Base-by-base conservation (phyloP, 257 asterid genomes). In the Solanum peruvianum region DNA sequence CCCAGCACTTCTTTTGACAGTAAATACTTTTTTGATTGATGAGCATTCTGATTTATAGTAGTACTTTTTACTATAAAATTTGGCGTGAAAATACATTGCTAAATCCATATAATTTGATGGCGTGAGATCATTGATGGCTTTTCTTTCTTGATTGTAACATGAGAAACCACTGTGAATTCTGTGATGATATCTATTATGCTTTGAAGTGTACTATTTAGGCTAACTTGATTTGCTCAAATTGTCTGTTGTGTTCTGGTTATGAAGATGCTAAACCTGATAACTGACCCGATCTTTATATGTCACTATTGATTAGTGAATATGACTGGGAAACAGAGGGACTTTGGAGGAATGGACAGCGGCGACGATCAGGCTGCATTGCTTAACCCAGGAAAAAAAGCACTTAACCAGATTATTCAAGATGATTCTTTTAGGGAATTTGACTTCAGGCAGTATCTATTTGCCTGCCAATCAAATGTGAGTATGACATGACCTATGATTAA, bases 391-490 rank as follows among this genome's bases (percentile, higher is more conserved):
- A 94, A 90, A 87, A 96, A 93, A 89, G 81, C 94, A 87, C 91
- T 97, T 89, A 91, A 94, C 39, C 98, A 93, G 91, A 97, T 97
- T 89, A 93, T 97, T 89, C 96, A 91, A 86, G 98, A 97, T 78
- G 99, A 96, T 90, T 94, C 99, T 69, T 96, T 97, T 89, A 93
- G 98, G 93, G 98, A 97, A 89, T 97, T 96, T 86, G 99, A 97
- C 89, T 97, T 97, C 95, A 92, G 98, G 92, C 99, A 97, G 93
- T 97, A 97, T 91, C 92, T 97, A 87, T 97, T 97, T 93, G 94
- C 98, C 92, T 95, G 99, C 91, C 98, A 97, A 92, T 98, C 98
- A 85, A 96, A 96, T 99, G 99, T 97, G 89, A 76, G 94, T 85
- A 90, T 29, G 87, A 78, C 21, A 83, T 86, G 84, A 89, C 72